Conservation (phyloP, 192 early-diverging fungal species). For the Entrophospora sp. region DNA sequence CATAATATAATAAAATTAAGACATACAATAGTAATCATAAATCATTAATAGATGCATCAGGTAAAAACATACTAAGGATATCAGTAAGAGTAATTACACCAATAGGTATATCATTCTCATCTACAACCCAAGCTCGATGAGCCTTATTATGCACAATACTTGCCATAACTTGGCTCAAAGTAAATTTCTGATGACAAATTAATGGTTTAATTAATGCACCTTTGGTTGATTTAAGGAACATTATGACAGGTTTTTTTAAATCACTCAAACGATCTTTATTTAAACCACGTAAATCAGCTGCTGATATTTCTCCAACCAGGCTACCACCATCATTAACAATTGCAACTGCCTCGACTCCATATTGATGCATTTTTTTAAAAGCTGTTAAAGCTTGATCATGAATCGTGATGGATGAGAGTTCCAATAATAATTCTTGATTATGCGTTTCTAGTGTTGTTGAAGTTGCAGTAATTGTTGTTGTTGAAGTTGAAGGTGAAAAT, state of each 20-base stretch:
- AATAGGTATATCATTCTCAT: conserved; percentile 39
- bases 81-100: conserved; percentile 69
- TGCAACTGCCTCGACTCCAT: conserved; percentile 48
- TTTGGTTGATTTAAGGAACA: conserved; percentile 47
- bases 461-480: background rate
- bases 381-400: conserved; percentile 36
- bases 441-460: conserved; percentile 30
- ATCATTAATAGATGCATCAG: too few species aligned
- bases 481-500: background rate
- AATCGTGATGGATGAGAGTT: too few species aligned
- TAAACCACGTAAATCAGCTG: conserved; percentile 62
- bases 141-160: conserved; percentile 37
- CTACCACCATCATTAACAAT: conserved; percentile 48
- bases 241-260: conserved; percentile 53
- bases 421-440: too few species aligned
- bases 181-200: conserved; percentile 39
- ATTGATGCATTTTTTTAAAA: conserved; percentile 28
- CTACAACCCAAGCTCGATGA: conserved; percentile 58
- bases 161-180: conserved; percentile 44
- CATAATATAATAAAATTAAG: too few species aligned
- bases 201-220: conserved; percentile 43
- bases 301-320: conserved; percentile 59
- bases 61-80: conserved; percentile 44
- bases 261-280: conserved; percentile 43
- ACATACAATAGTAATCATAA: too few species aligned